These are phyloP conservation scores for Penstemon newberryi DNA, from an alignment of 257 asterid species.

Conservation along the genomic window DNA sequence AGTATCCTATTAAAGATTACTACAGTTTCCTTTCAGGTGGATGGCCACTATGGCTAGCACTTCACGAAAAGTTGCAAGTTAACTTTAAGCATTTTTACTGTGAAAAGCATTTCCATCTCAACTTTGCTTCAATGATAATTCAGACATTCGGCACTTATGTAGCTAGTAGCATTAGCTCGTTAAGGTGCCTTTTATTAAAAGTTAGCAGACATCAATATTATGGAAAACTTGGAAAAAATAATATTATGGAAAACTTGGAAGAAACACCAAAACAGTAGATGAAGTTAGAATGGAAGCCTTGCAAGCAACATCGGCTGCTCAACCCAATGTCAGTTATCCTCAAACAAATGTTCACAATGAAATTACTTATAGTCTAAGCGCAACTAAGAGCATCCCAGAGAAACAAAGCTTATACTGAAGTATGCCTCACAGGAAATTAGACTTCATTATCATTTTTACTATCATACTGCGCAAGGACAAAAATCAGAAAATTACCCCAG, in stretches of 20 bases:
- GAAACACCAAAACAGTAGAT: neutral
- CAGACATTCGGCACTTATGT: neutral
- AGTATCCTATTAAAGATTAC: neutral
- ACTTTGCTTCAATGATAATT: neutral
- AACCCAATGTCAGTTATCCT: neutral
- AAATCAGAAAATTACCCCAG: neutral
- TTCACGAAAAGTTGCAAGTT: no score
- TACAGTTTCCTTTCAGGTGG: no score
- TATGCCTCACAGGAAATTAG: neutral
- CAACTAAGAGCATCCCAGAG: neutral
- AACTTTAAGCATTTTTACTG: no score
- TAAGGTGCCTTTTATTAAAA: neutral
- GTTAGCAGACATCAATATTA: conserved; percentile 1
- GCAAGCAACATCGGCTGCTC: neutral
- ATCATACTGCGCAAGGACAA: neutral
- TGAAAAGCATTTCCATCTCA: neutral
- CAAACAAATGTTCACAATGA: neutral
- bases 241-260: neutral
- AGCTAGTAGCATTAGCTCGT: conserved; percentile 10
- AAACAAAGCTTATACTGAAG: neutral
- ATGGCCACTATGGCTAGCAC: no score
- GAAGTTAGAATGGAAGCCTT: neutral
- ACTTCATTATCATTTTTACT: neutral
- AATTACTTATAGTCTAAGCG: neutral
- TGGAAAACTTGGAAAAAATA: neutral